Base-by-base conservation (phyloP, 2,329 filamentous ascomycete genomes). In the Apiospora arundinis region DNA sequence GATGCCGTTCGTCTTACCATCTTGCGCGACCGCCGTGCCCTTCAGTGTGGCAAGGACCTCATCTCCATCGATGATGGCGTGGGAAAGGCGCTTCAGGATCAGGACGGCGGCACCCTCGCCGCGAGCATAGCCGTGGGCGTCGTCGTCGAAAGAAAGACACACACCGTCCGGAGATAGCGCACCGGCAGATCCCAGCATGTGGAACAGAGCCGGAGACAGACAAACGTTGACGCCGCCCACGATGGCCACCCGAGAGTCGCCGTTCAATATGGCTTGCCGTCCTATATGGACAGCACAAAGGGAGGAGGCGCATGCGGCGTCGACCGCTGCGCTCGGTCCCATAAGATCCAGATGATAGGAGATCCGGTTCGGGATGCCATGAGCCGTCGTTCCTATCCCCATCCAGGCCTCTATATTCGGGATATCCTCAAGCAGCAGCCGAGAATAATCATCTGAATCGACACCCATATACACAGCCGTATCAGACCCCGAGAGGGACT, bases 381-480 rank as follows among this genome's bases (percentile, higher is more conserved):
- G 80, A 40, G 77, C 79, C 0, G 81, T 79, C 0, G 81, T 84
- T 0, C 83, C 82, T 63, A 83, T 82, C 1, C 81, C 82, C 79
- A 81, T 82, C 76, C 77, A 82, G 0, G 82, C 78, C 25, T 81
- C 81, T n/a, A 83, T 76, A 21, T 78, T 77, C 0, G 78, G 77
- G 2, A 83, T 67, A 69, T 84, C 82, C 70, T 83, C 81, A 1
- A 82, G 73, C 3, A 82, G 46, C 2, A 81, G 75, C 56, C 76
- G 77, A 7, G 75, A 76, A 70, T 83, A 83, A 71, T 83, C 82
- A 70, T 81, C 78, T 1, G 78, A 78, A 69, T 79, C 76, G 0
- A 80, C 76, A 12, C 80, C 79, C 77, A 76, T 77, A 70, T 73
- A 82, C 1, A 80, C 78, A 1, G 76, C 76, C 1, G 79, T 80